These are phyloP conservation scores for Marasmius fiardii DNA, from an alignment of 1,284 basidiomycete species.

Conservation along the genomic window DNA sequence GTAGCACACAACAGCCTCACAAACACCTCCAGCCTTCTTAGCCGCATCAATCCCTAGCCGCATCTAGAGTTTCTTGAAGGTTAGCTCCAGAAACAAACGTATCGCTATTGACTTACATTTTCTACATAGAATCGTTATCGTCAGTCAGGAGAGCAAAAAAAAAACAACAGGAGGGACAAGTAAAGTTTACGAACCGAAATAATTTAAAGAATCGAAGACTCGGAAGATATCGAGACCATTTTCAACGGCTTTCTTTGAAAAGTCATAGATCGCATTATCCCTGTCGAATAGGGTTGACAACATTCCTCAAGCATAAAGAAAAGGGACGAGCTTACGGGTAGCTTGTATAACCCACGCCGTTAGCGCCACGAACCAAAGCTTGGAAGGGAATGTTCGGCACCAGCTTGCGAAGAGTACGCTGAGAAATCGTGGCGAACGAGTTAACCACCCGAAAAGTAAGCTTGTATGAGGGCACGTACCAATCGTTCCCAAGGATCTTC, in stretches of 20 bases:
- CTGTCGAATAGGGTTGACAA: conserved; percentile 33
- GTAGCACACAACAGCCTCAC: conserved; percentile 98
- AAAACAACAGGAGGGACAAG: too few relatives aligned
- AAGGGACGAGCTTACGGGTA: conserved; percentile 68
- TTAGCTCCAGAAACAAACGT: conserved; percentile 5
- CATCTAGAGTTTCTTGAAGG: conserved; percentile 52
- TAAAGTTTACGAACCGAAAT: conserved; percentile 67
- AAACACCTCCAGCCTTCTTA: conserved; percentile 99
- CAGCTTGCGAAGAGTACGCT: conserved; percentile 91
- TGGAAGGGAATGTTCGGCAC: conserved; percentile 99
- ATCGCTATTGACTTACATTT: conserved; percentile 45
- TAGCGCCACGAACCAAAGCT: conserved; percentile 97
- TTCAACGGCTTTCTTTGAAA: conserved; percentile 97
- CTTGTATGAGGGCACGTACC: conserved; percentile 39
- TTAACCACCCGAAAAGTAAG: background rate
- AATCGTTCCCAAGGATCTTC: conserved; percentile 99
- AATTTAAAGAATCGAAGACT: conserved; percentile 99
- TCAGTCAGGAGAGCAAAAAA: conserved; percentile 6
- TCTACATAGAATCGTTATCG: conserved; percentile 34
- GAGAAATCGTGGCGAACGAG: conserved; percentile 5
- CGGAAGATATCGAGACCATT: conserved; percentile 99
- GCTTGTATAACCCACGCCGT: conserved; percentile 98
- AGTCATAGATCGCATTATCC: conserved; percentile 99
- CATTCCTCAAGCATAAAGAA: background rate
- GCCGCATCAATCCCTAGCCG: conserved; percentile 97